These are phyloP conservation scores for Penicillium goetzii DNA, from an alignment of 495 filamentous ascomycete species.

Conservation along the genomic window DNA sequence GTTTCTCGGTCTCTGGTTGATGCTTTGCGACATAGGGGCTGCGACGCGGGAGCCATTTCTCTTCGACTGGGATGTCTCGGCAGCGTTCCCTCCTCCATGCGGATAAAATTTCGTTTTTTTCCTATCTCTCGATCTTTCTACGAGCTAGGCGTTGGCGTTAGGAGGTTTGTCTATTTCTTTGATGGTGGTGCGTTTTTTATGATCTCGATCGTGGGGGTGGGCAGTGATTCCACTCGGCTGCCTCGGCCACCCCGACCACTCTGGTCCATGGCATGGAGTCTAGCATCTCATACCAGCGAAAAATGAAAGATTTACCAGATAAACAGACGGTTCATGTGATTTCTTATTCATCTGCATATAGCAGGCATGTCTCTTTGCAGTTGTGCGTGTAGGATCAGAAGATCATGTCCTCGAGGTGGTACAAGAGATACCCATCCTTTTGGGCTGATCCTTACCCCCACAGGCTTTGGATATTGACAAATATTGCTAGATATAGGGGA, in stretches of 20 bases:
- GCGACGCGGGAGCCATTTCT: neutral
- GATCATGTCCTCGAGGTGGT: neutral
- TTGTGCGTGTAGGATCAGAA: constrained; percentile 21
- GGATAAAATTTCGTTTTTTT: neutral
- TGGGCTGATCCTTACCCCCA: constrained; percentile 23
- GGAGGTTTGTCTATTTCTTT: constrained; percentile 3
- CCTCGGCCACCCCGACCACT: neutral
- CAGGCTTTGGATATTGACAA: neutral
- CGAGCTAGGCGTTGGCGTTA: constrained; percentile 17
- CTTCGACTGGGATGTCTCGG: constrained; percentile 3
- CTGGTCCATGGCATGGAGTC: constrained; percentile 7
- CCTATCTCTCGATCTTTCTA: constrained; percentile 8
- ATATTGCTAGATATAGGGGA: neutral
- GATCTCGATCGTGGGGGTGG: constrained; percentile 9
- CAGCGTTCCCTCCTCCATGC: neutral
- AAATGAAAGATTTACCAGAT: constrained; percentile 9
- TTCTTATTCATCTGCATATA: neutral
- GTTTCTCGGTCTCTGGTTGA: neutral
- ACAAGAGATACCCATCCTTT: neutral
- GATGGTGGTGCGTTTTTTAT: constrained; percentile 7
- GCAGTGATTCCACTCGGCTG: neutral
- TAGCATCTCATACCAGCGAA: constrained; percentile 24
- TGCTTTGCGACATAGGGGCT: neutral
- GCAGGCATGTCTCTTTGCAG: neutral
- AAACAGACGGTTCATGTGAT: neutral